Conservation (phyloP, 140 eudicot species). For the Bidens hawaiensis region DNA sequence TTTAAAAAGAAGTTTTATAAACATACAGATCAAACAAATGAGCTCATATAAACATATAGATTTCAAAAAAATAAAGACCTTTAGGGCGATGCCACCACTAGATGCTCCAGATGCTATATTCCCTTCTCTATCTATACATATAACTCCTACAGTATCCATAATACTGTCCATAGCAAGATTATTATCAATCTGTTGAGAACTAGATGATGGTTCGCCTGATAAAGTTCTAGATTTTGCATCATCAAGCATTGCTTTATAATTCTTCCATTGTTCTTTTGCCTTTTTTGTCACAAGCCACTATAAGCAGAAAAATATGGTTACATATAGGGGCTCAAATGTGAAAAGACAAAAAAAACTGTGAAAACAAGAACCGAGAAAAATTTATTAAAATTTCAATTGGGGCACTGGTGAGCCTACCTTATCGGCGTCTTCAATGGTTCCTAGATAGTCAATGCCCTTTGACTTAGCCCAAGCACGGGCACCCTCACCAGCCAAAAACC, state of each 20-base stretch:
- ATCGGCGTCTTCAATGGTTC: slow-evolving; percentile 42
- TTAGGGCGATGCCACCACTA: slow-evolving; percentile 97
- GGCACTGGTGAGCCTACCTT: slow-evolving; percentile 38
- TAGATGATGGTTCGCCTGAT: slow-evolving; percentile 16
- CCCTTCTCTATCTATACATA: slow-evolving; percentile 86
- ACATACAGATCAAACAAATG: neutral
- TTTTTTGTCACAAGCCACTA: slow-evolving; percentile 87
- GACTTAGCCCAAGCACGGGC: slow-evolving; percentile 83
- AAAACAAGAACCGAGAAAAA: neutral
- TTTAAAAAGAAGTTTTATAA: neutral
- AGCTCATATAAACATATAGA: neutral
- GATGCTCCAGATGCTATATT: slow-evolving; percentile 90
- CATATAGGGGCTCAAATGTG: neutral
- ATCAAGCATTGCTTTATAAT: slow-evolving; percentile 76
- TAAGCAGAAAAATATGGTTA: slow-evolving; percentile 9
- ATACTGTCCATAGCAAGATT: slow-evolving; percentile 38
- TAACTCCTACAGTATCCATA: slow-evolving; percentile 93
- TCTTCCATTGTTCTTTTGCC: slow-evolving; percentile 72
- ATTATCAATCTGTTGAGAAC: slow-evolving; percentile 22
- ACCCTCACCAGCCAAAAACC: slow-evolving; percentile 96
- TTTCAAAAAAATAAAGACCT: slow-evolving; percentile 34
- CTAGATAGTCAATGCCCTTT: slow-evolving; percentile 43
- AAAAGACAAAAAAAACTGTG: neutral
- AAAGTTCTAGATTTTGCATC: slow-evolving; percentile 46
- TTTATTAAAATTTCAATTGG: neutral